These are phyloP conservation scores for Aspergillus ibericus DNA, from an alignment of 2,329 filamentous ascomycete species.

Conservation along the genomic window DNA sequence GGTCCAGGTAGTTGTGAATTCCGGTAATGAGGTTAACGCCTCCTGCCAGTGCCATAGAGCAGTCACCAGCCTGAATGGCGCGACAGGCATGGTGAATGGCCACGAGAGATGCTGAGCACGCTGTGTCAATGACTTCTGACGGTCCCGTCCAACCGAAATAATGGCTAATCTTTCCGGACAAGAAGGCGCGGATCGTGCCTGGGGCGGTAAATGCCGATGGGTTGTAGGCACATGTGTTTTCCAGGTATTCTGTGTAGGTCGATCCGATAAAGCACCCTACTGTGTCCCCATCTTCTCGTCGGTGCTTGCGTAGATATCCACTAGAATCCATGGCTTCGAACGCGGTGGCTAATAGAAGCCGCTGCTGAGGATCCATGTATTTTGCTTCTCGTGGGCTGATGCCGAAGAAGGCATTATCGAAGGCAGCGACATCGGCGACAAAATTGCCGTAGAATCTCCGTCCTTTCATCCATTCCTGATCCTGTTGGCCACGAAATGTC, in stretches of 20 bases:
- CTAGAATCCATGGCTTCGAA: conserved; percentile 29
- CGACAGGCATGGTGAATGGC: conserved; percentile 29
- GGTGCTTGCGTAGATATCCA: conserved; percentile 17
- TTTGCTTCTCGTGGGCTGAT: conserved; percentile 20
- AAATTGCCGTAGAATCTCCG: background rate
- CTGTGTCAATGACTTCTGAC: conserved; percentile 41
- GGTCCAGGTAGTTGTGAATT: conserved; percentile 13
- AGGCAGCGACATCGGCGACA: background rate
- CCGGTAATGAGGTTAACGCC: conserved; percentile 34
- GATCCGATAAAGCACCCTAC: background rate
- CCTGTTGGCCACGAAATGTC: background rate
- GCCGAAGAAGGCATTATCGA: background rate
- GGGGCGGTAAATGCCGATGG: conserved; percentile 29
- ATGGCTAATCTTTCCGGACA: conserved; percentile 40
- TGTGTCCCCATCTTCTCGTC: background rate
- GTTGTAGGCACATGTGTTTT: conserved; percentile 28
- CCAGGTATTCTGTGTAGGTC: conserved; percentile 26
- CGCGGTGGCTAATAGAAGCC: conserved; percentile 25
- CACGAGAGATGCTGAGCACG: conserved; percentile 44
- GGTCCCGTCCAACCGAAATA: conserved; percentile 49
- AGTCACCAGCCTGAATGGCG: conserved; percentile 22
- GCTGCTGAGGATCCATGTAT: conserved; percentile 32
- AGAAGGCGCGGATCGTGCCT: conserved; percentile 17
- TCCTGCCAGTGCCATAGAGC: conserved; percentile 32
- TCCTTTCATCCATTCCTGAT: background rate